Percentiles rank a stretch among this genome's conserved stretches.
Evolutionary conservation across 345 rosid genomes (phyloP).

Genomic region (Theobroma cacao): DNA sequence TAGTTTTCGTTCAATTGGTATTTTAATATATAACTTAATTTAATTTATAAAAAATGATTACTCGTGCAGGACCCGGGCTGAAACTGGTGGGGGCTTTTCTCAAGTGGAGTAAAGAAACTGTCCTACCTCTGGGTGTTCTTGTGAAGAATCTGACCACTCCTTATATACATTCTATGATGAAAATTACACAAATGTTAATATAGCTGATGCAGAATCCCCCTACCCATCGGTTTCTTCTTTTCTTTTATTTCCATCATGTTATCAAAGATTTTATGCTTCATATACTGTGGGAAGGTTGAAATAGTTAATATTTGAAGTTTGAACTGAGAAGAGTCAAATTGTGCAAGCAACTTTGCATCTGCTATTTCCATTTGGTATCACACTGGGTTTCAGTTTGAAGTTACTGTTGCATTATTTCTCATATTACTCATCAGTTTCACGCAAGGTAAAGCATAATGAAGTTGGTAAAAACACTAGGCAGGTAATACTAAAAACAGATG

Average conservation of each 20-base stretch:
- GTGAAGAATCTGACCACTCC: not conserved
- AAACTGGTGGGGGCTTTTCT: slow-evolving; percentile 56
- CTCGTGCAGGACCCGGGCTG: slow-evolving; percentile 61
- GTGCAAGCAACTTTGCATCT: not conserved
- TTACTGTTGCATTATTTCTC: not conserved
- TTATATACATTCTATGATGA: no score
- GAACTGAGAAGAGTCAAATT: not conserved
- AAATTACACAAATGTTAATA: not conserved
- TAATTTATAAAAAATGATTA: not conserved
- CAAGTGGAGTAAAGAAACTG: slow-evolving; percentile 43
- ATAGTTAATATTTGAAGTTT: not conserved
- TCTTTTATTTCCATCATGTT: not conserved
- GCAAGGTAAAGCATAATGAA: not conserved
- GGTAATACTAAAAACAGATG: no score
- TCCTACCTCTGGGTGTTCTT: not conserved
- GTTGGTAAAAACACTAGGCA: no score
- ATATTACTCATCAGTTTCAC: no score
- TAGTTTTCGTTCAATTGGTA: no score
- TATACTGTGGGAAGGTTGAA: not conserved
- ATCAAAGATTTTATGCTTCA: not conserved
- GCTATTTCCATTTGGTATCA: not conserved
- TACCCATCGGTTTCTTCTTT: not conserved
- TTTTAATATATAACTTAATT: no score
- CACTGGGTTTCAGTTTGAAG: not conserved
- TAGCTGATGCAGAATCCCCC: not conserved